These are phyloP conservation scores for Rutidosis leptorrhynchoides DNA, from an alignment of 129 eudicot genomes.

Conservation along the genomic window DNA sequence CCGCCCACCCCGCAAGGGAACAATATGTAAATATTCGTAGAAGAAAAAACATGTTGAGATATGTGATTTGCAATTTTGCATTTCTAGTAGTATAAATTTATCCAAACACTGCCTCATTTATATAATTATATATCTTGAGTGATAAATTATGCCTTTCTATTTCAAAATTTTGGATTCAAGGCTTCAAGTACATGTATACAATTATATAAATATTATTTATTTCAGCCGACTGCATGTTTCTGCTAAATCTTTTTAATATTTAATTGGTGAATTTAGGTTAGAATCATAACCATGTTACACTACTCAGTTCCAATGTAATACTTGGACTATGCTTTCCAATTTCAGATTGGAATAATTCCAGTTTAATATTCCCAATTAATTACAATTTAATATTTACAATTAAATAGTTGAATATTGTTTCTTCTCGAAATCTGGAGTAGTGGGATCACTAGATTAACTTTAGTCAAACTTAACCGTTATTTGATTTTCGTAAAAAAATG, in stretches of 20 bases:
- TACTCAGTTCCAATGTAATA: slow-evolving; percentile 31
- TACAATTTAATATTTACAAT: too few species aligned
- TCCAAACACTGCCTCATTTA: background rate
- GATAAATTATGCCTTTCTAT: background rate
- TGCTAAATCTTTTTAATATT: slow-evolving; percentile 21
- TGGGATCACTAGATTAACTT: slow-evolving; percentile 1
- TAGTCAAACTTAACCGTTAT: slow-evolving; percentile 21
- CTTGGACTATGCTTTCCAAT: slow-evolving; percentile 14
- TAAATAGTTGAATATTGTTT: background rate
- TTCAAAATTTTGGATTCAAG: background rate
- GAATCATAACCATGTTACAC: slow-evolving; percentile 35
- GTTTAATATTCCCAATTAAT: background rate
- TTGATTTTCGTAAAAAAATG: background rate
- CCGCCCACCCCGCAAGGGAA: too few species aligned
- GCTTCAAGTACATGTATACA: background rate
- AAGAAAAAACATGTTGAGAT: too few species aligned
- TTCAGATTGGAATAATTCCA: slow-evolving; percentile 17
- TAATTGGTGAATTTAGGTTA: slow-evolving; percentile 16
- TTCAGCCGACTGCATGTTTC: slow-evolving; percentile 33
- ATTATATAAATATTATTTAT: background rate
- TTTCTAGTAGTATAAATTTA: too few species aligned
- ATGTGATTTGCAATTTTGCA: too few species aligned
- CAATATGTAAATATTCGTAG: too few species aligned
- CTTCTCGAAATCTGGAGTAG: slow-evolving; percentile 7
- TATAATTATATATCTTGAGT: too few species aligned